Base-by-base conservation (phyloP, 495 filamentous ascomycete species). In the Aspergillus nanangensis region DNA sequence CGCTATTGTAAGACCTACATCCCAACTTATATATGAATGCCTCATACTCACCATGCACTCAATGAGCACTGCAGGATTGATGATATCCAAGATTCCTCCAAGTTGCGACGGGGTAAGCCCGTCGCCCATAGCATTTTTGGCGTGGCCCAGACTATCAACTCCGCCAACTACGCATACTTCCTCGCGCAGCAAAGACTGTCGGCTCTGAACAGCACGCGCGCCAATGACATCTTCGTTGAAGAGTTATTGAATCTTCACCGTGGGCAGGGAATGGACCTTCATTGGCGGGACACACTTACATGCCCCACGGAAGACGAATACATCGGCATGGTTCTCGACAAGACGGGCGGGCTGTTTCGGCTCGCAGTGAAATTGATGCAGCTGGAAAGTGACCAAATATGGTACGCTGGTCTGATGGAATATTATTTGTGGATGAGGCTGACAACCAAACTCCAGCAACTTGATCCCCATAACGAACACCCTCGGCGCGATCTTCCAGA, bases 291-390 rank as follows among this genome's bases (percentile, higher is more conserved):
- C 65, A 83, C 81, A 2, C 66, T 94, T 21, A 86, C 77, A 11
- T 93, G 86, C 62, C 91, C 91, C n/a, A 84, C 79, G 18, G 87
- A 91, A 62, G 85, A 89, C 41, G 88, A 96, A 55, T 97, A 97
- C 65, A 74, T 96, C 8, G 85, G 90, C 57, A 96, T 96, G 91
- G 88, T 95, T 17, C 74, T 76, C 39, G 90, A 94, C 67, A 96
- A 97, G 67, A 97, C 92, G 1, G 91, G 92, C 11, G 90, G 90
- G 1, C 73, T 96, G 5, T 96, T 97, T 71, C 76, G 89, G 33
- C 68, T 97, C 10, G 87, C 86, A 13, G 75, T 95, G 50, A 84
- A 87, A 64, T 73, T 97, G 31, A 91, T 96, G 87, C 87, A 92
- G 60, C 8, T 35, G n/a, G 25, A 35, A 13, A 46, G 41, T 17